A percentile compares a stretch with the other conserved stretches of the same genome.
Conservation (phyloP, 2,329 filamentous ascomycete species). For the Exophiala spinifera region DNA sequence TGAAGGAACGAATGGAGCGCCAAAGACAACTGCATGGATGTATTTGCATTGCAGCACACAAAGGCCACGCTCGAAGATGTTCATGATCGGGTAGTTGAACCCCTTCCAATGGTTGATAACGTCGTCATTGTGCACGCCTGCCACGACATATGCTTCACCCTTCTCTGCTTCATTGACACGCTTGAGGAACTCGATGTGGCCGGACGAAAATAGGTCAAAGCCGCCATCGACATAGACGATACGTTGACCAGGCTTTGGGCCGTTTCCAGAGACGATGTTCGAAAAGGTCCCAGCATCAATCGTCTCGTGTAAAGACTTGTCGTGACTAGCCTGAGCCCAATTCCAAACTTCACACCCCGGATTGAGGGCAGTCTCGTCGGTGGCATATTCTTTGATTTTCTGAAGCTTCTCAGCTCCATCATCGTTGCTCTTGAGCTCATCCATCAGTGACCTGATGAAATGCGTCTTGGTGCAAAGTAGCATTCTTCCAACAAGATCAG, state of each 20-base stretch:
- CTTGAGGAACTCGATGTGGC: slow-evolving; percentile 91
- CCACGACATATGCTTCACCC: slow-evolving; percentile 77
- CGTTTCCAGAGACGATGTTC: slow-evolving; percentile 67
- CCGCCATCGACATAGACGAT: slow-evolving; percentile 95
- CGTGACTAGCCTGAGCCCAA: slow-evolving; percentile 55
- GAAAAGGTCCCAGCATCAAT: slow-evolving; percentile 66
- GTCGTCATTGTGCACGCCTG: slow-evolving; percentile 88
- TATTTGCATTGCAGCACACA: slow-evolving; percentile 97
- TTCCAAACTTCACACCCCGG: slow-evolving; percentile 84
- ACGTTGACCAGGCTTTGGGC: slow-evolving; percentile 71
- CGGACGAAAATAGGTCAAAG: slow-evolving; percentile 93
- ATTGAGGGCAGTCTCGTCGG: slow-evolving; percentile 73
- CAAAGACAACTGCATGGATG: slow-evolving; percentile 82
- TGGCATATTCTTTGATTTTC: slow-evolving; percentile 80
- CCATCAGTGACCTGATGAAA: slow-evolving; percentile 79
- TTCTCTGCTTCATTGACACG: slow-evolving; percentile 64
- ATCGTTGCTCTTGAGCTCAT: slow-evolving; percentile 66
- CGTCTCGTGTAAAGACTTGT: slow-evolving; percentile 36
- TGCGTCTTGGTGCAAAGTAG: slow-evolving; percentile 91
- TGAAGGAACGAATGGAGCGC: slow-evolving; percentile 83
- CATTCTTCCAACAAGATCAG: slow-evolving; percentile 97
- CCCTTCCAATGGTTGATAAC: slow-evolving; percentile 97
- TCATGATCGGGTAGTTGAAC: slow-evolving; percentile 99
- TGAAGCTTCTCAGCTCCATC: slow-evolving; percentile 70
- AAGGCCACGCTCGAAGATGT: slow-evolving; percentile 91